Conservation (phyloP, 2,329 filamentous ascomycete genomes). For the Cadophora malorum region DNA sequence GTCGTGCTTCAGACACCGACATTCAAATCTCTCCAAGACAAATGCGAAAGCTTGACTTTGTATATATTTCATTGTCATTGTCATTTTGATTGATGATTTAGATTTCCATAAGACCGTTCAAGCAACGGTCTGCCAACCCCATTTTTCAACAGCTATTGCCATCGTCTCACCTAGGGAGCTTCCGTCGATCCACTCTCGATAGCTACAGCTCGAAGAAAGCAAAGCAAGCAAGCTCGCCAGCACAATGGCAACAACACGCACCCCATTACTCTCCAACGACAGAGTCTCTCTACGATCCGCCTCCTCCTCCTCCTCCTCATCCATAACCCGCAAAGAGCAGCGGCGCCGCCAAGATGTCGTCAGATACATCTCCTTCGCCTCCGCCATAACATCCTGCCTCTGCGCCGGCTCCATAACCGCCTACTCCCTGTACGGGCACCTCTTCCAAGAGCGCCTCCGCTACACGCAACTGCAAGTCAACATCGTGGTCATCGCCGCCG, state of each 20-base stretch:
- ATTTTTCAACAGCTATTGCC: not conserved
- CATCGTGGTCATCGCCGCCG: constrained; percentile 83
- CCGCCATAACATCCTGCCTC: constrained; percentile 64
- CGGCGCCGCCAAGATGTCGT: constrained; percentile 36
- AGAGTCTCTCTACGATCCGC: constrained; percentile 32
- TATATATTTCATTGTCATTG: constrained; percentile 12
- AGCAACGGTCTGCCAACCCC: constrained; percentile 9
- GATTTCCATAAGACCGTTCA: constrained; percentile 13
- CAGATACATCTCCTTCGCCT: constrained; percentile 56
- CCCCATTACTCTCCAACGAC: constrained; percentile 37
- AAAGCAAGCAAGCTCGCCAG: constrained; percentile 4
- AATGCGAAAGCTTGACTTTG: constrained; percentile 6
- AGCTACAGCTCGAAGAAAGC: not conserved
- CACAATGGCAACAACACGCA: constrained; percentile 36
- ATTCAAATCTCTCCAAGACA: not conserved
- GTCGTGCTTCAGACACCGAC: constrained; percentile 11
- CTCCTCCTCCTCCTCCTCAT: constrained; percentile 33
- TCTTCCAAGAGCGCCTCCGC: constrained; percentile 84
- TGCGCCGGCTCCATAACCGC: constrained; percentile 92
- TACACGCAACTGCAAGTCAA: constrained; percentile 96
- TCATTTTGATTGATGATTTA: constrained; percentile 14
- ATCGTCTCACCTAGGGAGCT: not conserved
- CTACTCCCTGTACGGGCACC: constrained; percentile 91
- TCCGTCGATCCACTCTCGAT: not conserved
- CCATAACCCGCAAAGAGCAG: constrained; percentile 30